Evolutionary conservation across 805 yeast genomes (phyloP), one percentile per base, ranked within the genome.

Genomic region (Cyberlindnera xylosilytica): DNA sequence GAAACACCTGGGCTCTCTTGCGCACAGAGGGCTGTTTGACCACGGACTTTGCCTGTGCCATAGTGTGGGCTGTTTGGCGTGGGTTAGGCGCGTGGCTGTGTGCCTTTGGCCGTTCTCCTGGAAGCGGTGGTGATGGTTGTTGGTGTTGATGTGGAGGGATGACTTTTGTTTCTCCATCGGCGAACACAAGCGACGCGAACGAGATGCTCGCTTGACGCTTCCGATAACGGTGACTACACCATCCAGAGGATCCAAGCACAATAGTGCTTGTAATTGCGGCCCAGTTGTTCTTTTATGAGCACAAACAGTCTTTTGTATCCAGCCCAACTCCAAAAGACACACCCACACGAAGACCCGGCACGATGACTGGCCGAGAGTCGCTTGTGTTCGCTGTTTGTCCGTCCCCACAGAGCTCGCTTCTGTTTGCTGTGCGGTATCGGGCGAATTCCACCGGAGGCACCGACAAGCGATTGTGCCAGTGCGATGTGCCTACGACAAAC

Each of bases 1-100:
- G 47, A 35, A 49, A 53, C 15, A 39, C 47, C 36, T 47, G 49
- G 1, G 49, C 22, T 22, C 52, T 44, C 27, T 45, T 50, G 7
- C 39, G 33, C 39, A 15, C 33, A 17, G 27, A 8, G 10, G 30
- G 30, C 30, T 10, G 30, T n/a, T n/a, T n/a, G n/a, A n/a, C n/a
- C n/a, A n/a, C n/a, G 13, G 30, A 10, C 9, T 11, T 27, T 8
- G 32, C 20, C 19, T 7, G 6, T 8, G 32, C 32, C 18, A n/a
- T n/a, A 6, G 19, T 26, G 29, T 12, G 10, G n/a, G 24, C 24
- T 7, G 24, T 10, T 22, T 22, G 10, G 10, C 24, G 24, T 7
- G 10, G 24, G 24, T 22, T 7, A 7, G 24, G 24, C 10, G 24
- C 24, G 7, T 10, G 7, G 24, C 24, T 10, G 10, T 22, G 29